These are phyloP conservation scores for Aspergillus bombycis DNA, from an alignment of 2,329 filamentous ascomycete genomes.

Conservation along the genomic window DNA sequence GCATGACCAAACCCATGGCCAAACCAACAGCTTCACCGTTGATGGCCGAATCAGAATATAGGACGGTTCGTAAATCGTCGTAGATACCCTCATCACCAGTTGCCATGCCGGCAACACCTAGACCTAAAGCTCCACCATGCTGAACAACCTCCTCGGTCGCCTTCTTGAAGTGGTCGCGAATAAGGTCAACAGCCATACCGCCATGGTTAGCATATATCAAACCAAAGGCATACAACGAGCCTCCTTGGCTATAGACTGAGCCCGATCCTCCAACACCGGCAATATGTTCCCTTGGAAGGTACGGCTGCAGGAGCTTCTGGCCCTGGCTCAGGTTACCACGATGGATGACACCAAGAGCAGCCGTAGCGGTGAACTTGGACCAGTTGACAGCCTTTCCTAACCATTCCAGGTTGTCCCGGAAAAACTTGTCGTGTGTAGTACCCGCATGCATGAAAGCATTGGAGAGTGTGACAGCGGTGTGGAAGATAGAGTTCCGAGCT, in stretches of 20 bases:
- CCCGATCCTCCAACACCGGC: conserved; percentile 71
- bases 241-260: conserved; percentile 93
- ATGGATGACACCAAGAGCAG: conserved; percentile 94
- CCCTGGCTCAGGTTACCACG: conserved; percentile 92
- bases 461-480: conserved; percentile 94
- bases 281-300: conserved; percentile 73
- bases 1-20: conserved; percentile 96
- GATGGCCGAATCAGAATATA: conserved; percentile 92
- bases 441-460: conserved; percentile 99
- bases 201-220: conserved; percentile 98
- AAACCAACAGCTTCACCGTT: conserved; percentile 96
- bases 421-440: conserved; percentile 97
- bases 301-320: conserved; percentile 89
- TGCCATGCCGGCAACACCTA: conserved; percentile 97
- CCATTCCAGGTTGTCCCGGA: conserved; percentile 97
- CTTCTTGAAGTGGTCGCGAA: conserved; percentile 53
- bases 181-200: conserved; percentile 69
- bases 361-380: conserved; percentile 98
- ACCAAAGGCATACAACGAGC: conserved; percentile 92
- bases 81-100: conserved; percentile 90
- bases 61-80: conserved; percentile 82
- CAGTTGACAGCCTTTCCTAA: conserved; percentile 98
- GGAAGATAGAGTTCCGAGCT: conserved; percentile 96
- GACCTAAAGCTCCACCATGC: conserved; percentile 90
- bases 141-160: conserved; percentile 79